Evolutionary conservation across 2,329 filamentous ascomycete species (phyloP), one percentile per base, ranked within the genome.

Genomic region (Hawksworthiomyces lignivorus): DNA sequence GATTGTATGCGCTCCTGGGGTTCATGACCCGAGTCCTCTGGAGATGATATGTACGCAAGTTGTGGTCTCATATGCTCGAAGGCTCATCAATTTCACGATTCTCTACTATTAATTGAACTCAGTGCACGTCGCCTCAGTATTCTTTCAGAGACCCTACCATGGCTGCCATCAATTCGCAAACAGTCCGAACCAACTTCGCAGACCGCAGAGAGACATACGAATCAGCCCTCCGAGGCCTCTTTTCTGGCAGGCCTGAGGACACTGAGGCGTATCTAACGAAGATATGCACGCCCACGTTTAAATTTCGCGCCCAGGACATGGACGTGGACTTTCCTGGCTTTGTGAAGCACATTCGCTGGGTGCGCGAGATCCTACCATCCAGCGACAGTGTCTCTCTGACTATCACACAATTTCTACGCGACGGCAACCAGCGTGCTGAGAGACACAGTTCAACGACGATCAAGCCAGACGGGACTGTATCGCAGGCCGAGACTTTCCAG

Each of bases 291-390:
- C 46, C 43, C 12, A 36, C 31, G 14, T 42, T 46, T 29, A 39
- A 19, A 7, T 7, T 42, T 7, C 39, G 18, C 5, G 35, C 19
- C 34, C 21, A 36, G 11, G 18, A 29, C 1, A 19, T n/a, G 4
- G 24, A 3, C 9, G 18, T 33, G 19, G 44, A 46, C 15, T 38
- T 42, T n/a, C 10, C 28, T 21, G 41, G 9, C 12, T 46, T 45
- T n/a, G 37, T 48, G n/a, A 31, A 36, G 27, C 46, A 46, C 33
- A 41, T 48, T 14, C 33, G 32, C 19, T 46, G 43, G 39, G 21
- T 48, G 19, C 43, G 46, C 6, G 40, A 39, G 28, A 44, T 34
- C 10, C 17, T 46, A 11, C 43, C 43, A 15, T 4, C 29, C 19
- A 28, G 26, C 20, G 10, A 36, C 14, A n/a, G n/a, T n/a, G 17